A percentile compares a stretch with the other conserved stretches of the same genome.
These are phyloP conservation scores for Talaromyces thailandensis DNA, from an alignment of 495 filamentous ascomycete genomes.

Conservation along the genomic window DNA sequence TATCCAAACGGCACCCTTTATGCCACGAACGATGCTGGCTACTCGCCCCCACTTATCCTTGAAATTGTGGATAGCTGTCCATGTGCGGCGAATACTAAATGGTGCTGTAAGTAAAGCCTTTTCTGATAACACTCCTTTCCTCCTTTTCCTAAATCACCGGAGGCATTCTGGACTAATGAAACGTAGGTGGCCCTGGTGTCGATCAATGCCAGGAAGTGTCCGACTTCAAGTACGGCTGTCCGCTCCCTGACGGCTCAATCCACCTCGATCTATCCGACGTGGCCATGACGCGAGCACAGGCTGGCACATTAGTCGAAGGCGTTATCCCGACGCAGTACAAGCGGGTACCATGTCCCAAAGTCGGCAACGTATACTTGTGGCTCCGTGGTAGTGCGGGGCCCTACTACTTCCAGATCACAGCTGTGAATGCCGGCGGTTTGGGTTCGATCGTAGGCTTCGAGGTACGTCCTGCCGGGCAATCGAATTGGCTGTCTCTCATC, in stretches of 20 bases:
- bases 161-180: background rate
- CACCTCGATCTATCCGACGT: background rate
- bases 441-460: constrained; percentile 3
- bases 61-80: constrained; percentile 4
- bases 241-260: background rate
- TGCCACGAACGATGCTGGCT: background rate
- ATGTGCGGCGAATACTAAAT: background rate
- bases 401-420: background rate
- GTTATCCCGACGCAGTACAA: background rate
- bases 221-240: background rate
- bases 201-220: constrained; percentile 2
- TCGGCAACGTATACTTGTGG: background rate
- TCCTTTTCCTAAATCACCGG: too few relatives aligned
- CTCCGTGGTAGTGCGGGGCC: background rate
- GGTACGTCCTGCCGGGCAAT: background rate
- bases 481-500: background rate
- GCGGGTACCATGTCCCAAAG: constrained; percentile 2
- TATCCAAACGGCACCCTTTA: background rate
- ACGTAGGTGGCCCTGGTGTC: background rate
- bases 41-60: background rate
- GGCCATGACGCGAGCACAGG: background rate
- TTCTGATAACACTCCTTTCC: background rate
- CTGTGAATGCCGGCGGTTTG: background rate
- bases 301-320: background rate
- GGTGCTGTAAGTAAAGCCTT: background rate